Percentiles rank a stretch among this genome's conserved stretches.
Evolutionary conservation across 768 basidiomycete genomes (phyloP).

Genomic region (Stropharia rugosoannulata): DNA sequence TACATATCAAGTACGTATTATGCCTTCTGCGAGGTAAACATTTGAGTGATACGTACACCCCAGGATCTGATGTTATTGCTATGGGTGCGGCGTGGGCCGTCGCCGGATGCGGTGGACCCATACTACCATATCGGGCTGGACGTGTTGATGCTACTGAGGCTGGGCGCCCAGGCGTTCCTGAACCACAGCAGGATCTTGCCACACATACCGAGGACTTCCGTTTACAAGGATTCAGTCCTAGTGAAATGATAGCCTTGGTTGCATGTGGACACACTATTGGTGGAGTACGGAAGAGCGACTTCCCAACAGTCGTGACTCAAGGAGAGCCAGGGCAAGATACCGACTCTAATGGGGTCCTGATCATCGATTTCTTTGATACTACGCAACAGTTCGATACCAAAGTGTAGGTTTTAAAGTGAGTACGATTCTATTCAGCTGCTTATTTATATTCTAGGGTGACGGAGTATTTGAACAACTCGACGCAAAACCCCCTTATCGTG

Average conservation of each 20-base stretch:
- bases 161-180: conserved; percentile 37
- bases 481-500: conserved; percentile 38
- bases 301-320: conserved; percentile 31
- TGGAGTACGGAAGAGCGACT: conserved; percentile 38
- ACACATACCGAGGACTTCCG: conserved; percentile 34
- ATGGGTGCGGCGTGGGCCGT: conserved; percentile 35
- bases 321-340: conserved; percentile 12
- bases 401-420: conserved; percentile 25
- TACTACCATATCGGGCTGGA: conserved; percentile 40
- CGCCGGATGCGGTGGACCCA: conserved; percentile 41
- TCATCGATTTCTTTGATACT: conserved; percentile 30
- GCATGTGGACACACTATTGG: conserved; percentile 48
- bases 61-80: conserved; percentile 43
- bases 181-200: conserved; percentile 35
- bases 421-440: not conserved
- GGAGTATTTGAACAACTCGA: conserved; percentile 38
- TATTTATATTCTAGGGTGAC: conserved; percentile 28
- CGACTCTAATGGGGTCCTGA: conserved; percentile 14
- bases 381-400: conserved; percentile 33
- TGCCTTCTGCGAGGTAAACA: not conserved
- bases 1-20: conserved; percentile 36
- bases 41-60: not conserved
- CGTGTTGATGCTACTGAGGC: conserved; percentile 39
- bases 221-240: conserved; percentile 35
- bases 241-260: conserved; percentile 43